phyloP scores from a whole-genome alignment of 495 filamentous ascomycete genomes.

The Copromyces sp. region DNA sequence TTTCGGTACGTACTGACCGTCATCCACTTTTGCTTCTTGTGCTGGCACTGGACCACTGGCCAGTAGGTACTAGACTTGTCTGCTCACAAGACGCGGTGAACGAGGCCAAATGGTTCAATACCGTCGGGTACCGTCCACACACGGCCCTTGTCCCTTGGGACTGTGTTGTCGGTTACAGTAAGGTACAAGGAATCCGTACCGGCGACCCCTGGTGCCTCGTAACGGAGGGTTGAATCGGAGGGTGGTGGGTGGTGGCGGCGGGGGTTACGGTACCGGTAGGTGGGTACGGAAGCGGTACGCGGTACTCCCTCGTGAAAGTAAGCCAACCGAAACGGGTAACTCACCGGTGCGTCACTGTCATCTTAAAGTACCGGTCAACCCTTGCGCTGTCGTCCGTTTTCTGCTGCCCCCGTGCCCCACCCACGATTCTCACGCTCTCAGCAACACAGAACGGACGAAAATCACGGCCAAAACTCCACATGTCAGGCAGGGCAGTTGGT shows the following conservation, averaged over 20 bases:
- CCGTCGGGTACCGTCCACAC: neutral
- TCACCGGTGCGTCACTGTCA: neutral
- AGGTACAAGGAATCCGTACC: neutral
- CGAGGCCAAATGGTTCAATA: neutral
- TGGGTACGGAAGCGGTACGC: neutral
- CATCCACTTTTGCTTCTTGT: conserved; percentile 15
- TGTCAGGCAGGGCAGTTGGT: neutral
- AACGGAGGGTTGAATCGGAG: neutral
- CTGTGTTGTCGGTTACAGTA: neutral
- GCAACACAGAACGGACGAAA: neutral
- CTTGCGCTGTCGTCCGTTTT: neutral
- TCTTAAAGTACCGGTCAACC: neutral
- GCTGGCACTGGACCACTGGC: neutral
- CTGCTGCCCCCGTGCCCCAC: neutral
- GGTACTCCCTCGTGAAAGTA: neutral
- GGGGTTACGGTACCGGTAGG: neutral
- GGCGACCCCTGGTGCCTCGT: neutral
- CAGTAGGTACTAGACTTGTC: too few species aligned
- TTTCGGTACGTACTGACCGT: conserved; percentile 11
- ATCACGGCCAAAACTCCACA: neutral
- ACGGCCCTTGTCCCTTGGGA: neutral
- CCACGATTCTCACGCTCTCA: neutral
- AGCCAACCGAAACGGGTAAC: neutral
- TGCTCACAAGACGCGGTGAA: neutral
- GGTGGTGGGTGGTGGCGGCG: neutral